Base-by-base conservation (phyloP, 805 yeast species). In the Pichia scutulata region DNA sequence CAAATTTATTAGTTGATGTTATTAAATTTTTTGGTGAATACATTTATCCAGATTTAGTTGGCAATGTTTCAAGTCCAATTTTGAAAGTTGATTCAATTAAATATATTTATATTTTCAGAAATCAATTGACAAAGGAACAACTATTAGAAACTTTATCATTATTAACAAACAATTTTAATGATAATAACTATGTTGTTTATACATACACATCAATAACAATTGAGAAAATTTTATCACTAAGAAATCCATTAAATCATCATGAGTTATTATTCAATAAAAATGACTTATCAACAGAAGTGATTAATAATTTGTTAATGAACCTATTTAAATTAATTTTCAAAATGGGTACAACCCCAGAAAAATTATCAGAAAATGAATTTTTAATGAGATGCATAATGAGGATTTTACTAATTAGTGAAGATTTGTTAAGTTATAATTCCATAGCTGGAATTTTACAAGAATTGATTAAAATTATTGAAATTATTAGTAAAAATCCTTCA, bases 131-230 rank as follows among this genome's bases (percentile, higher is more conserved):
- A 7, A 90, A 89, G 62, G 84, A 78, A 9, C 97, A 92, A 64
- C 71, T 93, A 28, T 64, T 80, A 10, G 84, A 87, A 53, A 81
- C 93, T 1, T 75, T 93, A 66, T 96, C 97, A 16, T 70, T 88
- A 41, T 70, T 93, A 52, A 80, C 89, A 12, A 73, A 75, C 16
- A 89, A 87, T 63, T 77, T 95, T 57, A 70, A 73, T 48, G 77
- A 84, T 36, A 67, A 70, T 8, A 81, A 82, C 51, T 86, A 85
- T 51, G 96, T 89, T 33, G 95, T 92, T 21, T 88, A 86, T 66
- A 90, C 99, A 0, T 93, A 90, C 62, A 82, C 98, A 1, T 90
- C 99, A 1, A 84, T 93, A 51, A 89, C 98, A 2, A 81, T 92
- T 53, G 99, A 93, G 65, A 83, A 88, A 58, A 81, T 93, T 47